Evolutionary conservation across 768 basidiomycete genomes (phyloP).

Genomic region (Termitomyces sp.): DNA sequence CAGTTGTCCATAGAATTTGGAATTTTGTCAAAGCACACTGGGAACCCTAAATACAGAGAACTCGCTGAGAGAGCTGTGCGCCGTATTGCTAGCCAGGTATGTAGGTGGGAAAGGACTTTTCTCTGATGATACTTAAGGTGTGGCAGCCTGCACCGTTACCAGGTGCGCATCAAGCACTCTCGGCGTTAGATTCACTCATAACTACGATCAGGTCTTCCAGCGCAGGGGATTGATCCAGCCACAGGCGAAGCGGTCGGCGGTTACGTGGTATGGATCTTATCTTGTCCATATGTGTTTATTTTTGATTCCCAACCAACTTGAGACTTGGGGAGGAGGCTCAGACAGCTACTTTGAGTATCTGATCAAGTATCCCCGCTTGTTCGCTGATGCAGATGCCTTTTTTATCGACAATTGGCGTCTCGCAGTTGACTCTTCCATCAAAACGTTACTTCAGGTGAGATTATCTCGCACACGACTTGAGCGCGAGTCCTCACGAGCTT

Average conservation of each 20-base stretch:
- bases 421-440: constrained; percentile 69
- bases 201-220: constrained; percentile 36
- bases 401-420: constrained; percentile 63
- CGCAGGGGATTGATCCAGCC: constrained; percentile 46
- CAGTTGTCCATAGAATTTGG: constrained; percentile 58
- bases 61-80: constrained; percentile 46
- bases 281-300: constrained; percentile 5
- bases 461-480: background rate
- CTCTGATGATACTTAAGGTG: background rate
- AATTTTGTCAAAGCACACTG: constrained; percentile 43
- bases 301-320: background rate
- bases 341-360: constrained; percentile 79
- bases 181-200: constrained; percentile 30
- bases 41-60: constrained; percentile 52
- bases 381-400: constrained; percentile 49
- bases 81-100: constrained; percentile 40
- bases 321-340: constrained; percentile 64
- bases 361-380: constrained; percentile 69
- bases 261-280: constrained; percentile 36
- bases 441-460: constrained; percentile 47
- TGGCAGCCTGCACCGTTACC: constrained; percentile 28
- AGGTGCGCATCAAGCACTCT: constrained; percentile 13
- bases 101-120: constrained; percentile 1
- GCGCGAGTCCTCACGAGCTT: background rate
- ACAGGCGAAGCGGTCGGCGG: constrained; percentile 39